Percentiles rank a stretch among this genome's conserved stretches.
Evolutionary conservation across 176 grass and related monocot species (phyloP).

Genomic region (Triticum turgidum): DNA sequence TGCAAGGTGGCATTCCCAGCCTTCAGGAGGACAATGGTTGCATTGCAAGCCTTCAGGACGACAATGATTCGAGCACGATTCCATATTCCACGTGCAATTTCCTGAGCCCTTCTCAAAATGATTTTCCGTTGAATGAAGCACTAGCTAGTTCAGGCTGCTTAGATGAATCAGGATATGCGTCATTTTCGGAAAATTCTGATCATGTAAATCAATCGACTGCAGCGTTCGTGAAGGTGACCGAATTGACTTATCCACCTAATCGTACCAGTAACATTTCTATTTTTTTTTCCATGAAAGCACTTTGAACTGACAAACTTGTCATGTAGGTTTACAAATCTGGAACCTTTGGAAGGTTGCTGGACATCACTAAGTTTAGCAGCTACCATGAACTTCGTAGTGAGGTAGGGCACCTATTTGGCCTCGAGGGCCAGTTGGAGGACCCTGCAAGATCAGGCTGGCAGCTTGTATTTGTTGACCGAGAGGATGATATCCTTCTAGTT

Average conservation of each 20-base stretch:
- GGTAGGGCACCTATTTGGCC: slow-evolving; percentile 81
- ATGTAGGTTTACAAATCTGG: slow-evolving; percentile 82
- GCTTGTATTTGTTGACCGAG: slow-evolving; percentile 97
- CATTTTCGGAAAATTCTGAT: slow-evolving; percentile 54
- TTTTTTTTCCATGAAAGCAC: neutral
- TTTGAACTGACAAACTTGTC: slow-evolving; percentile 28
- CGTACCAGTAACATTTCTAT: neutral
- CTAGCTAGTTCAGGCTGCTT: slow-evolving; percentile 55
- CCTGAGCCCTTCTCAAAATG: slow-evolving; percentile 61
- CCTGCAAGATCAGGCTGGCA: slow-evolving; percentile 99
- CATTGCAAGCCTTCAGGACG: slow-evolving; percentile 51
- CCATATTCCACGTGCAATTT: slow-evolving; percentile 65
- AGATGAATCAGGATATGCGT: slow-evolving; percentile 52
- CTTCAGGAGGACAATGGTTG: slow-evolving; percentile 47
- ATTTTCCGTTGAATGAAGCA: slow-evolving; percentile 66
- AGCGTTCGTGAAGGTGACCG: slow-evolving; percentile 84
- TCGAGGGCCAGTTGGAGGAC: slow-evolving; percentile 86
- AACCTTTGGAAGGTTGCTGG: slow-evolving; percentile 60
- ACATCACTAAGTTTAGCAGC: slow-evolving; percentile 87
- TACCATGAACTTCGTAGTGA: slow-evolving; percentile 81
- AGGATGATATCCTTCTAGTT: slow-evolving; percentile 90
- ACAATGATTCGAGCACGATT: slow-evolving; percentile 41
- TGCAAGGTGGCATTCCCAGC: slow-evolving; percentile 60
- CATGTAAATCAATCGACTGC: slow-evolving; percentile 48
- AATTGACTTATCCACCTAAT: neutral